Conservation (phyloP, 345 rosid species). For the Melaleuca quinquenervia region DNA sequence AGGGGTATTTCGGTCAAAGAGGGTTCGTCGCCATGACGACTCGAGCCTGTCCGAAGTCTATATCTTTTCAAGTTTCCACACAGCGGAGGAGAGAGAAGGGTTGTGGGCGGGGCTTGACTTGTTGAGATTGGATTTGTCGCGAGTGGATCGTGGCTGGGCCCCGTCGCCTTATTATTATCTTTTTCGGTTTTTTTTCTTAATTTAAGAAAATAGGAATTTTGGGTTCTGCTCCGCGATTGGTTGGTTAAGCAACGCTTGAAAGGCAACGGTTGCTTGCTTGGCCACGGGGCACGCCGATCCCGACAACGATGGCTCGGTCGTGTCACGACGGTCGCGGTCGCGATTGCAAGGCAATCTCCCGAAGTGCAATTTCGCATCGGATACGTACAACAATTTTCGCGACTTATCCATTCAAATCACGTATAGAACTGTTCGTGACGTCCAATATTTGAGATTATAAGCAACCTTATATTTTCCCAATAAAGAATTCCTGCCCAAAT, state of each 20-base stretch:
- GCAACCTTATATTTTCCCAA: background rate
- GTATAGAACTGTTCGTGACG: background rate
- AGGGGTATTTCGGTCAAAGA: background rate
- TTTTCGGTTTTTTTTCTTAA: background rate
- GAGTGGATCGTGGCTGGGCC: background rate
- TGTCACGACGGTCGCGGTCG: background rate
- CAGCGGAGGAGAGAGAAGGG: background rate
- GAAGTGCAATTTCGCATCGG: background rate
- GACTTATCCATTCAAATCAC: fast-evolving
- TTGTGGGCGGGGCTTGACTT: background rate
- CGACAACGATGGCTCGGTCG: background rate
- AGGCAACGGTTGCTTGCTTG: background rate
- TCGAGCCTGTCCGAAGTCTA: background rate
- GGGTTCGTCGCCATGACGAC: background rate
- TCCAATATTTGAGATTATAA: no score
- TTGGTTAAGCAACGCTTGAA: background rate
- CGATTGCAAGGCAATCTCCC: background rate
- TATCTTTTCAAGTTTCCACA: background rate
- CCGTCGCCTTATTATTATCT: background rate
- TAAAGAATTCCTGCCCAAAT: background rate
- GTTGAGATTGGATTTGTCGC: background rate
- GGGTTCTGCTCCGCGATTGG: background rate
- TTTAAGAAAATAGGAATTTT: background rate
- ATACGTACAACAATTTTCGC: background rate
- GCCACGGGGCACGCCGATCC: background rate